phyloP scores from a whole-genome alignment of 768 basidiomycete species.

The Russula ochroleuca region DNA sequence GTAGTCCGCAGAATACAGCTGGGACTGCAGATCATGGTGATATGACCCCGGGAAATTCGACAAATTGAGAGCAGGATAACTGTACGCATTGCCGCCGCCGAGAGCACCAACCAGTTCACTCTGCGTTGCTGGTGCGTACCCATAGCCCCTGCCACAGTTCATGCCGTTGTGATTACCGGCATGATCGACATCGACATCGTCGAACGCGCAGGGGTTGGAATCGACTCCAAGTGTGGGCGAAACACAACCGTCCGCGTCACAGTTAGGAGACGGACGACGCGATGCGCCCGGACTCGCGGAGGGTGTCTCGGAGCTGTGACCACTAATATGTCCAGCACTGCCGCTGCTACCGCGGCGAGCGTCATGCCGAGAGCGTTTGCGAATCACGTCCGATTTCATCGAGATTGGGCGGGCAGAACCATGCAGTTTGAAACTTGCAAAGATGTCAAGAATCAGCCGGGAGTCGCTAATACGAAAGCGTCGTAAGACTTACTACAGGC shows the following conservation, averaged over 20 bases:
- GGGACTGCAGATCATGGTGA: constrained; percentile 64
- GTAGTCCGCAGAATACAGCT: constrained; percentile 51
- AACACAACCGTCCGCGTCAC: constrained; percentile 36
- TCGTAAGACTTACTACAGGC: constrained; percentile 56
- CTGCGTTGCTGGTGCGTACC: constrained; percentile 37
- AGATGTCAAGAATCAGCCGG: constrained; percentile 10
- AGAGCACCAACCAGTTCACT: constrained; percentile 53
- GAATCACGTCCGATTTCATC: constrained; percentile 89
- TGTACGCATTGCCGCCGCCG: constrained; percentile 35
- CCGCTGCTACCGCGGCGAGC: constrained; percentile 50
- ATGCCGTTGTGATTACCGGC: constrained; percentile 47
- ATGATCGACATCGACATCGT: constrained; percentile 12
- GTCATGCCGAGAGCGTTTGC: constrained; percentile 81
- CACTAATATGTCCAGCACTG: constrained; percentile 20
- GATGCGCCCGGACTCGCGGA: constrained; percentile 73
- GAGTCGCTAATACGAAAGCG: neutral
- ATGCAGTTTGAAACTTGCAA: constrained; percentile 67
- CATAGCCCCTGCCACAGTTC: constrained; percentile 34
- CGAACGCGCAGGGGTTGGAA: constrained; percentile 36
- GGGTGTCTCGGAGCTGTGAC: constrained; percentile 57
- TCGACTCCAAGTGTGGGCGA: constrained; percentile 70
- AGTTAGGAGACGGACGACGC: constrained; percentile 64
- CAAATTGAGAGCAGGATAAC: constrained; percentile 39
- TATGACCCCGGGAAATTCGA: constrained; percentile 62
- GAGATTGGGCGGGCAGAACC: constrained; percentile 82